These are phyloP conservation scores for Botrytis byssoidea DNA, from an alignment of 2,329 filamentous ascomycete species.

Conservation along the genomic window DNA sequence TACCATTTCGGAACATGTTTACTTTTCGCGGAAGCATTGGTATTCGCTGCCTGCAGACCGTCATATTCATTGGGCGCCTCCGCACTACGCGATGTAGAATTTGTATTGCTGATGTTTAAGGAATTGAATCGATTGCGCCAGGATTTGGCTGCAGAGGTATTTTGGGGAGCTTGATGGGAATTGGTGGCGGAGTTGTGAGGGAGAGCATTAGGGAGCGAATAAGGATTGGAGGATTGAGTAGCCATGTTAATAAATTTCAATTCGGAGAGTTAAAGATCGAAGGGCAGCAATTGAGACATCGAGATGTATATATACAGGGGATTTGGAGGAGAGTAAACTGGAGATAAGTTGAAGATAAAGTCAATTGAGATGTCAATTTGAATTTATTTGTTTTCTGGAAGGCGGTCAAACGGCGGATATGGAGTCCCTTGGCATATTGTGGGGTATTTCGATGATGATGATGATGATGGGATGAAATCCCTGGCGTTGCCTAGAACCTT, in stretches of 20 bases:
- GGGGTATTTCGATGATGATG: not conserved
- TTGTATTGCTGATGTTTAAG: not conserved
- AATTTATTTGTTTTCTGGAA: not conserved
- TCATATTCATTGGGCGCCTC: slow-evolving; percentile 16
- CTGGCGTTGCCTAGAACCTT: not conserved
- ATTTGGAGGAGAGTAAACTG: not conserved
- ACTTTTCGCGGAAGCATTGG: slow-evolving; percentile 27
- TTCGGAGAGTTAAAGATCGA: too few relatives aligned
- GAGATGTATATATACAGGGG: not conserved
- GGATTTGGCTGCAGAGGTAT: not conserved
- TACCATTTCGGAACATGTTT: slow-evolving; percentile 56
- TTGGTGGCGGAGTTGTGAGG: slow-evolving; percentile 19
- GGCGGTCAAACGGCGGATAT: not conserved
- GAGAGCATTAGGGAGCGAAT: slow-evolving; percentile 31
- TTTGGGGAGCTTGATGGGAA: not conserved
- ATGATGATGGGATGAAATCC: not conserved
- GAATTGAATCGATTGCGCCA: slow-evolving; percentile 19
- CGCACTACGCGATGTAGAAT: not conserved
- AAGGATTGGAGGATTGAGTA: slow-evolving; percentile 21
- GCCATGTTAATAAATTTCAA: not conserved
- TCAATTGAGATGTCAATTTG: not conserved
- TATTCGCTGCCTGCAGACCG: slow-evolving; percentile 18
- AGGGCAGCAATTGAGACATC: slow-evolving; percentile 1
- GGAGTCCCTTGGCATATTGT: slow-evolving; percentile 1
- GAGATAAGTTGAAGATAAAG: not conserved